These are phyloP conservation scores for Xerocomellus amylosporus DNA, from an alignment of 768 basidiomycete species.

Conservation along the genomic window DNA sequence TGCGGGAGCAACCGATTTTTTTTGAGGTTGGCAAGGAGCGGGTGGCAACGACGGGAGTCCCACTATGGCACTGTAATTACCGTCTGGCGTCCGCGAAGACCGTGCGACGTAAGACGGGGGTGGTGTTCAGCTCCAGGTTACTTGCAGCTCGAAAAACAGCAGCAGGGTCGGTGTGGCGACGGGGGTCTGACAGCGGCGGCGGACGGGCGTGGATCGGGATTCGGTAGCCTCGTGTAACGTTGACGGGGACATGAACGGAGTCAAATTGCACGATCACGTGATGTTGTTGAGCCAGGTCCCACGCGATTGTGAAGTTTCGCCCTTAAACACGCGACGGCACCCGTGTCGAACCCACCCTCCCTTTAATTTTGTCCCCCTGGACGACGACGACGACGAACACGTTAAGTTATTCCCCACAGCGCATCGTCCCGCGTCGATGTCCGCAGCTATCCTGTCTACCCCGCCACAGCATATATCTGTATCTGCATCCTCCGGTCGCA, in stretches of 20 bases:
- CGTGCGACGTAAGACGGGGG: background rate
- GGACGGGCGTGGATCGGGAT: background rate
- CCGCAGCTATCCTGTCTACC: conserved; percentile 28
- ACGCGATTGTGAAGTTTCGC: conserved; percentile 23
- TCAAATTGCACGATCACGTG: conserved; percentile 32
- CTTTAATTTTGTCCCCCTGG: conserved; percentile 15
- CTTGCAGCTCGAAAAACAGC: background rate
- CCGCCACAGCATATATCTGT: conserved; percentile 37
- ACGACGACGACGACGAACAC: conserved; percentile 25
- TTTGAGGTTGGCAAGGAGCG: background rate
- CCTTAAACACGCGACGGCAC: conserved; percentile 29
- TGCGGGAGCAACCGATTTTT: background rate
- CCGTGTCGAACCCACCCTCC: conserved; percentile 6
- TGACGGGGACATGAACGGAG: conserved; percentile 27
- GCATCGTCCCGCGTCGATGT: conserved; percentile 22
- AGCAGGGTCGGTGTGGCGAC: conserved; percentile 2
- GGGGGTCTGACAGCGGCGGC: background rate
- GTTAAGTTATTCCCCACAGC: conserved; percentile 13
- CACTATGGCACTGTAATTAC: background rate
- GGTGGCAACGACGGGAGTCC: background rate
- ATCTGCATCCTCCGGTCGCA: conserved; percentile 30
- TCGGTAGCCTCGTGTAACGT: conserved; percentile 35
- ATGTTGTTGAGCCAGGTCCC: conserved; percentile 34
- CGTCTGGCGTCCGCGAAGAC: background rate
- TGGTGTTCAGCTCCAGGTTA: background rate